These are phyloP conservation scores for Penicillium lagena DNA, from an alignment of 495 filamentous ascomycete genomes.

Conservation along the genomic window DNA sequence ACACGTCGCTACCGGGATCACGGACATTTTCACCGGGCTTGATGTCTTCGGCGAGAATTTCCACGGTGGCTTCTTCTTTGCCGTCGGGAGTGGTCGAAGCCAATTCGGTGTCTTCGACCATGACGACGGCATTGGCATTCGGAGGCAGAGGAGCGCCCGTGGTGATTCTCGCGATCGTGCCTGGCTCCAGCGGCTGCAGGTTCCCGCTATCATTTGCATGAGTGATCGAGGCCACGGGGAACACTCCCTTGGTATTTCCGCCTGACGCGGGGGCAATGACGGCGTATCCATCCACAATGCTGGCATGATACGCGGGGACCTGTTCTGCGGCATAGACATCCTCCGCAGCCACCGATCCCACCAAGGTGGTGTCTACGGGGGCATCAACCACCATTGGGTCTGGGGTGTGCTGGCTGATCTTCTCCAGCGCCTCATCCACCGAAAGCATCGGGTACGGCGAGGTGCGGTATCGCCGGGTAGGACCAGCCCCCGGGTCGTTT, in stretches of 20 bases:
- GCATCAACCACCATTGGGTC: conserved; percentile 44
- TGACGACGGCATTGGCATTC: conserved; percentile 86
- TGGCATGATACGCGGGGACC: conserved; percentile 89
- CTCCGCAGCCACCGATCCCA: conserved; percentile 74
- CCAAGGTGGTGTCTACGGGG: conserved; percentile 54
- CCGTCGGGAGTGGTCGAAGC: conserved; percentile 68
- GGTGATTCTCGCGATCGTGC: conserved; percentile 82
- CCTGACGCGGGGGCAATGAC: conserved; percentile 45
- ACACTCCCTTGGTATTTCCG: conserved; percentile 61
- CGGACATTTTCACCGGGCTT: conserved; percentile 79
- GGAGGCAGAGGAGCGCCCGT: conserved; percentile 88
- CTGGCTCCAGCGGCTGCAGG: conserved; percentile 53
- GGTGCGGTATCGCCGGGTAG: conserved; percentile 66
- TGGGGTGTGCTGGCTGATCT: conserved; percentile 67
- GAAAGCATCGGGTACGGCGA: conserved; percentile 92
- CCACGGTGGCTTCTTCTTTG: conserved; percentile 77
- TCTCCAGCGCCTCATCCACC: conserved; percentile 70
- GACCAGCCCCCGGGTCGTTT: conserved; percentile 76
- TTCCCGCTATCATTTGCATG: conserved; percentile 68
- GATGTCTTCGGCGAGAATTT: conserved; percentile 74
- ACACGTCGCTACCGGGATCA: conserved; percentile 85
- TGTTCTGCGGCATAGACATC: conserved; percentile 73
- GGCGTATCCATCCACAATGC: conserved; percentile 97
- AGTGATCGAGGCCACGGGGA: conserved; percentile 80
- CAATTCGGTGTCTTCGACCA: conserved; percentile 92